phyloP scores from a whole-genome alignment of 345 rosid species.

The Moricandia moricandioides region DNA sequence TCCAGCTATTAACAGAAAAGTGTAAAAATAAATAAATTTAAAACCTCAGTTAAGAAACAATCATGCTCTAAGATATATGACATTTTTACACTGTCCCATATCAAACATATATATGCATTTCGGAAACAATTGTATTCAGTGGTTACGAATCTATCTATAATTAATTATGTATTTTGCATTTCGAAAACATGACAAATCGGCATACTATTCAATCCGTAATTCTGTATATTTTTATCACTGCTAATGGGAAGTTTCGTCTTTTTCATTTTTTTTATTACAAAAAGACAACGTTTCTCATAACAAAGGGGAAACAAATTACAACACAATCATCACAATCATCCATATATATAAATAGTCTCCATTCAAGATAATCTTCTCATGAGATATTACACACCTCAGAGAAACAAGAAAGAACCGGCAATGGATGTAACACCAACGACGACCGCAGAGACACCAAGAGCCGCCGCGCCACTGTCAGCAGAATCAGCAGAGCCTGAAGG shows the following conservation, averaged over 20 bases:
- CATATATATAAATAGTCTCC: background rate
- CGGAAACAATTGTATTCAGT: background rate
- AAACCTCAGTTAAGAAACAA: no score
- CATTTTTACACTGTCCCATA: background rate
- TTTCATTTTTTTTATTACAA: conserved; percentile 7
- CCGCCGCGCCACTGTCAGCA: conserved; percentile 22
- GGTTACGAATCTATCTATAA: background rate
- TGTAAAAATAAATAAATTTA: no score
- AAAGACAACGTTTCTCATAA: conserved; percentile 7
- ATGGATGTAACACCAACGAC: conserved; percentile 37
- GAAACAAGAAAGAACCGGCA: conserved; percentile 42
- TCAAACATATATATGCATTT: background rate
- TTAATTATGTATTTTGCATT: background rate
- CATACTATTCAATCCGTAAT: background rate
- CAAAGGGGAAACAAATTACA: conserved; percentile 4
- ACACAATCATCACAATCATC: conserved; percentile 32
- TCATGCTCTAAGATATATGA: no score
- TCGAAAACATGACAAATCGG: background rate
- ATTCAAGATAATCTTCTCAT: background rate
- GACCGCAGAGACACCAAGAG: conserved; percentile 36
- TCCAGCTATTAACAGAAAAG: no score
- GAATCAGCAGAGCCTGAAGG: background rate
- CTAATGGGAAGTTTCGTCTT: background rate
- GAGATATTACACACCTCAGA: conserved; percentile 17
- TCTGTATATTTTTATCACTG: background rate